phyloP scores from a whole-genome alignment of 441 rosid genomes.

The Kokia cookei region DNA sequence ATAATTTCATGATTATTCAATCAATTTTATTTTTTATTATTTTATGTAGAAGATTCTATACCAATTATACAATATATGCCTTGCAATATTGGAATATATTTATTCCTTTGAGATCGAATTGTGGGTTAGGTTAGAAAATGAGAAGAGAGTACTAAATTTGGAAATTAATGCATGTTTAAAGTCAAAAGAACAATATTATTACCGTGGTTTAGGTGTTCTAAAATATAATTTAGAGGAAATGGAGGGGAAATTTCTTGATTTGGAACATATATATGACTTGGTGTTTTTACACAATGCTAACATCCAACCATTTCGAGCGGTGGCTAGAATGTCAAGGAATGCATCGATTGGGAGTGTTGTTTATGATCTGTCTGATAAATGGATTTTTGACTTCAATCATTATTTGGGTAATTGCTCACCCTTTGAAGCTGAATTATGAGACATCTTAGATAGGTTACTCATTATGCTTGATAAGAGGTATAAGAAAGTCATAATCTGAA shows the following conservation, averaged over 20 bases:
- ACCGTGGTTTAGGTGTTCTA: not conserved
- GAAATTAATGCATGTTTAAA: not conserved
- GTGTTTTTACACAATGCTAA: not conserved
- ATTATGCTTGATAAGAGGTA: no score
- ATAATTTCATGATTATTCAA: no score
- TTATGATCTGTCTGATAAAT: no score
- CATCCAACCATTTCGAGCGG: no score
- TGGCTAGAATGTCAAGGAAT: no score
- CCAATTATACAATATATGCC: no score
- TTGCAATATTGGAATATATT: not conserved
- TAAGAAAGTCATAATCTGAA: no score
- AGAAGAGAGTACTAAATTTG: not conserved
- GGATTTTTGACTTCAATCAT: no score
- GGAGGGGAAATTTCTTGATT: not conserved
- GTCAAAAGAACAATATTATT: not conserved
- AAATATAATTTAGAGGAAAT: not conserved
- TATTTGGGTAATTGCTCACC: no score
- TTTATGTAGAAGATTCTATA: not conserved
- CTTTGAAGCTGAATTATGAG: no score
- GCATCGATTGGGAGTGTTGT: no score
- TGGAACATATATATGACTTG: not conserved
- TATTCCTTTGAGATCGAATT: not conserved
- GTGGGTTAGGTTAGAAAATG: not conserved
- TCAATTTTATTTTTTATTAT: not conserved
- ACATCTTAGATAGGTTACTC: no score